Percentiles rank a stretch among this genome's conserved stretches.
These are phyloP conservation scores for Kluyveromyces siamensis DNA, from an alignment of 805 yeast species.

Conservation along the genomic window DNA sequence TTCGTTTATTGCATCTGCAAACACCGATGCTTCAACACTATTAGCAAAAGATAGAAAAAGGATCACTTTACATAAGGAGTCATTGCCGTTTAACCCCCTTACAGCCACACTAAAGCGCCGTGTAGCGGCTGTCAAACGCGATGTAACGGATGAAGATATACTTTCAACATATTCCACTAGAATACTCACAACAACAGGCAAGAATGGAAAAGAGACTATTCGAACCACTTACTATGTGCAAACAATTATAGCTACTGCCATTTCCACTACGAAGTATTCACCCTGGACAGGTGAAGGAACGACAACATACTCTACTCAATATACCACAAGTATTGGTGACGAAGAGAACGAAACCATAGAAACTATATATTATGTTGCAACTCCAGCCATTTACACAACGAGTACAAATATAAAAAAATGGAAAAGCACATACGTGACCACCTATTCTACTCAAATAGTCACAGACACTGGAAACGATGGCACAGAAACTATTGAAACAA, in stretches of 20 bases:
- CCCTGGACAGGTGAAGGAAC: not conserved
- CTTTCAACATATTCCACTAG: conserved; percentile 3
- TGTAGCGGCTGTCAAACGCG: too few relatives aligned
- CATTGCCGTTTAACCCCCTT: too few relatives aligned
- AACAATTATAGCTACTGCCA: not conserved
- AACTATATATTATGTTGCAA: conserved; percentile 9
- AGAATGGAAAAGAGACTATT: not conserved
- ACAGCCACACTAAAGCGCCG: too few relatives aligned
- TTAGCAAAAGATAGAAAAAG: too few relatives aligned
- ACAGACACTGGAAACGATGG: not conserved
- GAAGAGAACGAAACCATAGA: conserved; percentile 6
- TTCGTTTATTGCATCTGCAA: too few relatives aligned
- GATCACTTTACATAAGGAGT: too few relatives aligned
- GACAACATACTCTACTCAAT: conserved; percentile 4
- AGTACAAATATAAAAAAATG: not conserved
- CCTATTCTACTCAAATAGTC: conserved; percentile 1
- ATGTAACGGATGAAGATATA: too few relatives aligned
- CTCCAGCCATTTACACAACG: conserved; percentile 4
- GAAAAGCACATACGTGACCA: not conserved
- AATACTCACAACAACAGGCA: not conserved
- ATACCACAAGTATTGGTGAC: conserved; percentile 4
- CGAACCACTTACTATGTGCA: not conserved
- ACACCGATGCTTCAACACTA: too few relatives aligned
- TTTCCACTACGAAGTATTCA: not conserved
- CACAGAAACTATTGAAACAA: not conserved